These are phyloP conservation scores for Canavalia gladiata DNA, from an alignment of 306 rosid genomes.

Conservation along the genomic window DNA sequence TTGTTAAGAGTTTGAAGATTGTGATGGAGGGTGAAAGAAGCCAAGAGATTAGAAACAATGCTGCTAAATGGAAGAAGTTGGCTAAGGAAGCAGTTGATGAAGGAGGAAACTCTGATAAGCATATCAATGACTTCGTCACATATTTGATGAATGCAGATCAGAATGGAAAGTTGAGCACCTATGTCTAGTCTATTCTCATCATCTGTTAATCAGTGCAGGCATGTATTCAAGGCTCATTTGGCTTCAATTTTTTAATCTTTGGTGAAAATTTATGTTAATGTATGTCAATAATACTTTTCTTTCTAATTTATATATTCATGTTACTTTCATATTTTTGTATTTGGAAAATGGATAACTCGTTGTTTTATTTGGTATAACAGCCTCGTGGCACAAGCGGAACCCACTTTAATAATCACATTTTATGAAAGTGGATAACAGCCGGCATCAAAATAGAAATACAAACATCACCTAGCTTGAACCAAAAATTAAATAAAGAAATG, in stretches of 20 bases:
- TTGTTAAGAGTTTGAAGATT: constrained; percentile 55
- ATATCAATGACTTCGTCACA: constrained; percentile 56
- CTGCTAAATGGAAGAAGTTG: constrained; percentile 56
- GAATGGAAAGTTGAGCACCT: constrained; percentile 38
- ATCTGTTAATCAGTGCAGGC: neutral
- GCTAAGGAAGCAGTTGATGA: constrained; percentile 60
- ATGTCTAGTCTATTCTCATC: neutral
- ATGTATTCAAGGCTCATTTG: neutral
- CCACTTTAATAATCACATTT: neutral
- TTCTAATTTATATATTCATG: neutral
- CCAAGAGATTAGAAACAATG: constrained; percentile 54
- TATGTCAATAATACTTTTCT: neutral
- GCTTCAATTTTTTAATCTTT: neutral
- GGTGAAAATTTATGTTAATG: neutral
- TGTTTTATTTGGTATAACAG: no score
- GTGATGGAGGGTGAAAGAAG: constrained; percentile 67
- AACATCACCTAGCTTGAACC: no score
- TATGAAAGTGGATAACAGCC: neutral
- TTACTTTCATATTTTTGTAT: neutral
- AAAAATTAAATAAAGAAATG: neutral
- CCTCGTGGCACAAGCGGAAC: neutral
- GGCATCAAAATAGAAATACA: neutral
- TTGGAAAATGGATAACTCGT: neutral
- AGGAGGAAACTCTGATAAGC: constrained; percentile 63
- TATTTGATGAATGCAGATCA: constrained; percentile 41